phyloP scores from a whole-genome alignment of 441 rosid genomes.

The Erodium moschatum region DNA sequence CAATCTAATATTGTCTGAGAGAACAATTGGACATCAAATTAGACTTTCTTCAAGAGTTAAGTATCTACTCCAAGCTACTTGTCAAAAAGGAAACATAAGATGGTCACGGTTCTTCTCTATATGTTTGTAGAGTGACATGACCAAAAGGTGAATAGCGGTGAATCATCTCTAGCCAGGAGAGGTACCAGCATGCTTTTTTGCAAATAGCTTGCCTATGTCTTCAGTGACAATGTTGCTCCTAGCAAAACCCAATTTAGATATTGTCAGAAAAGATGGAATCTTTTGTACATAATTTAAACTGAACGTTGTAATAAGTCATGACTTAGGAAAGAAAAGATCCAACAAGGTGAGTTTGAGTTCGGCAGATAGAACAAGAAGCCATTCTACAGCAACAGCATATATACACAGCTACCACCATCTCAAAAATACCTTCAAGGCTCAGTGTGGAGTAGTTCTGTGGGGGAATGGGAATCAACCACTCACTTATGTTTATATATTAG shows the following conservation, averaged over 20 bases:
- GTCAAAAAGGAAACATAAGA: background rate
- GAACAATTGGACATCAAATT: background rate
- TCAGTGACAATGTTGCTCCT: slow-evolving; percentile 95
- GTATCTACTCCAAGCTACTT: background rate
- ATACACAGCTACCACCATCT: background rate
- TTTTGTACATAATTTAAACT: background rate
- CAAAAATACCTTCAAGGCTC: background rate
- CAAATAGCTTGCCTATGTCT: slow-evolving; percentile 75
- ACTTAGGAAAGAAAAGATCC: background rate
- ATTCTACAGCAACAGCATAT: background rate
- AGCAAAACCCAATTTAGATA: slow-evolving; percentile 18
- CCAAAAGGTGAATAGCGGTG: slow-evolving; percentile 13
- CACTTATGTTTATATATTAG: background rate
- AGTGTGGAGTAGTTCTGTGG: background rate
- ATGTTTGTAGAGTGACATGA: background rate
- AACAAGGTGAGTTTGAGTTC: background rate
- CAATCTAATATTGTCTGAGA: background rate
- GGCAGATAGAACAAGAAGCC: background rate
- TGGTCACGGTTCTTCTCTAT: background rate
- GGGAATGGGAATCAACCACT: background rate
- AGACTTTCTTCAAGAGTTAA: background rate
- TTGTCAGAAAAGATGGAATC: slow-evolving; percentile 18
- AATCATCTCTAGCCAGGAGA: slow-evolving; percentile 23
- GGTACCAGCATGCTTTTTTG: slow-evolving; percentile 39
- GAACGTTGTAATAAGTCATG: background rate